Conservation (phyloP, 257 asterid species). For the Solanum pimpinellifolium region DNA sequence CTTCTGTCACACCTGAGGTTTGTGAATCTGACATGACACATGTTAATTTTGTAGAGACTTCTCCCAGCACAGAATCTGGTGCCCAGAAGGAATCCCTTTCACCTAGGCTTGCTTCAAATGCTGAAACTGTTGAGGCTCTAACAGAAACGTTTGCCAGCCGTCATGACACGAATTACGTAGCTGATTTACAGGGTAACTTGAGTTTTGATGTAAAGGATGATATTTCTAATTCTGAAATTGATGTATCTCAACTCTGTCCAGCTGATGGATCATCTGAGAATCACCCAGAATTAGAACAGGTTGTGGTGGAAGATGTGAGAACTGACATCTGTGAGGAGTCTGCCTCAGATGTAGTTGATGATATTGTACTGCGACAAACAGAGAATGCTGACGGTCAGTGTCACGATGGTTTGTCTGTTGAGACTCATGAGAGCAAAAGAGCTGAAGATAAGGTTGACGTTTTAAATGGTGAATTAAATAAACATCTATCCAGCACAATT, state of each 20-base stretch:
- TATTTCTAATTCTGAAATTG: neutral
- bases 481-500: neutral
- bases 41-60: neutral
- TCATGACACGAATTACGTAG: neutral
- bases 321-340: neutral
- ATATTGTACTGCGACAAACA: neutral
- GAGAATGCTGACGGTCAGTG: neutral
- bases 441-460: neutral
- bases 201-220: neutral
- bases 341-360: neutral
- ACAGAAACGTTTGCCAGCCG: neutral
- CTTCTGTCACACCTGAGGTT: neutral
- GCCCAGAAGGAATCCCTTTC: neutral
- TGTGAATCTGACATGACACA: conserved; percentile 2
- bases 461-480: neutral
- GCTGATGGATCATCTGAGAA: neutral
- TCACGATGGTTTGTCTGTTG: neutral
- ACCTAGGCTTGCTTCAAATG: neutral
- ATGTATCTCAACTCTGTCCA: neutral
- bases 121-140: neutral
- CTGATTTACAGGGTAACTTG: neutral
- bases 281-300: neutral
- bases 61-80: neutral
- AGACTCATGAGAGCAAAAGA: neutral
- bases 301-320: neutral